Evolutionary conservation across 202 grass and related monocot genomes (phyloP), one percentile per base, ranked within the genome.

Genomic region (Musa balbisiana): DNA sequence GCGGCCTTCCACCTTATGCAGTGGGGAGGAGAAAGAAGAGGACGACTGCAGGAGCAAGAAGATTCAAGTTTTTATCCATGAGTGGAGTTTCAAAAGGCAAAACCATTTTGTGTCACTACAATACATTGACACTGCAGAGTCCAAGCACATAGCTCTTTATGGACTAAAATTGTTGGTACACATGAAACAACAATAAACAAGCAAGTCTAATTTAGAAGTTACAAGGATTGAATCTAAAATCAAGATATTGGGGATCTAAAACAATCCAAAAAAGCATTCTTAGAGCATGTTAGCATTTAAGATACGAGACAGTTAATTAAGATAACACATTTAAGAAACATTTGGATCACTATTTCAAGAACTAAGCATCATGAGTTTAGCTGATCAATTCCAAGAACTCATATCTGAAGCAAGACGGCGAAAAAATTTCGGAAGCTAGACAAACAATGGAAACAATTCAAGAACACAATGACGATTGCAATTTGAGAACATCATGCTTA

Each of bases 1-100:
- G 2, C 91, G 67, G 10, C 90, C 91, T 11, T 89, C 87, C 66
- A 92, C 87, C 79, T 88, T 93, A 77, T 81, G 87, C n/a, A 87
- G 15, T 2, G 56, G 14, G 19, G n/a, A 43, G 52, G 20, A 53
- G 55, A 49, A 16, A 55, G 71, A 58, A 55, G 51, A 8, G 8
- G 21, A 73, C 20, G 71, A 54, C 71, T 73, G 71, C 27, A 55
- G 20, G 69, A 80, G 11, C 54, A 81, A n/a, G 22, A 2, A 10
- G 26, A n/a, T 21, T 0, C 0, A n/a, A 43, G 52, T 51, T 11
- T 51, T 23, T 43, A 76, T 62, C 6, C 13, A 62, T 20, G 13
- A 9, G 16, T 49, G 9, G 12, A 24, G 4, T 55, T 16, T 8
- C 5, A 25, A 49, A 53, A 67, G 63, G 53, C 15, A 65, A 19